Conservation (phyloP, 2,329 filamentous ascomycete genomes). For the Beauveria sp. region DNA sequence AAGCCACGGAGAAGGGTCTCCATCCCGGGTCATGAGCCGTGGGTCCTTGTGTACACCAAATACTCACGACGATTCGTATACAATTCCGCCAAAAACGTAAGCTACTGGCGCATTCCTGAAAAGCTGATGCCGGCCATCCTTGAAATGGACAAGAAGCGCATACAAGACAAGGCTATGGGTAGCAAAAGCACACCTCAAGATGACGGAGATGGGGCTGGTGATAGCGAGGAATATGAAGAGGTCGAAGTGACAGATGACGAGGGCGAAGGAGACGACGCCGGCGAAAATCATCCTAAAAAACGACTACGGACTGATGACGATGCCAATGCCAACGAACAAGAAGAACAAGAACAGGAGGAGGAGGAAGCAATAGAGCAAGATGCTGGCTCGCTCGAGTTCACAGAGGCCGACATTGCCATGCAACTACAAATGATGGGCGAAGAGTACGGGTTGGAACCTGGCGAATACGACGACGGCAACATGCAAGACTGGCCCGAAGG, state of each 20-base stretch:
- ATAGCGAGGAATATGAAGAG: conserved; percentile 70
- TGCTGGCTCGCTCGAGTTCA: conserved; percentile 64
- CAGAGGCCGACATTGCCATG: conserved; percentile 88
- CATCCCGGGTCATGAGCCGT: conserved; percentile 77
- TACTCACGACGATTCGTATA: conserved; percentile 84
- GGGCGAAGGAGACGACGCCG: conserved; percentile 27
- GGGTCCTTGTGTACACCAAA: conserved; percentile 90
- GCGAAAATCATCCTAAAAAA: conserved; percentile 47
- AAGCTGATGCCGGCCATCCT: conserved; percentile 74
- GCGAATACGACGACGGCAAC: conserved; percentile 63
- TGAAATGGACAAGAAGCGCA: conserved; percentile 64
- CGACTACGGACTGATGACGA: conserved; percentile 46
- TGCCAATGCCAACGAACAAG: conserved; percentile 45
- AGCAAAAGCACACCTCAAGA: conserved; percentile 9
- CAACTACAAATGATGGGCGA: conserved; percentile 86
- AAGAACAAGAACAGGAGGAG: conserved; percentile 47
- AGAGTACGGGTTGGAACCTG: conserved; percentile 71
- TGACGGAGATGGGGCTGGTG: conserved; percentile 25
- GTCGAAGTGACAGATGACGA: conserved; percentile 52
- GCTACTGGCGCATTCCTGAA: conserved; percentile 90
- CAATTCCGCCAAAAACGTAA: conserved; percentile 77
- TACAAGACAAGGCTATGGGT: conserved; percentile 46
- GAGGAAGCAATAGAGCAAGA: conserved; percentile 49
- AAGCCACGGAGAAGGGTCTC: conserved; percentile 70
- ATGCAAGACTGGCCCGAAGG: conserved; percentile 61